Conservation (phyloP, 805 yeast species). For the Lachancea meyersii region DNA sequence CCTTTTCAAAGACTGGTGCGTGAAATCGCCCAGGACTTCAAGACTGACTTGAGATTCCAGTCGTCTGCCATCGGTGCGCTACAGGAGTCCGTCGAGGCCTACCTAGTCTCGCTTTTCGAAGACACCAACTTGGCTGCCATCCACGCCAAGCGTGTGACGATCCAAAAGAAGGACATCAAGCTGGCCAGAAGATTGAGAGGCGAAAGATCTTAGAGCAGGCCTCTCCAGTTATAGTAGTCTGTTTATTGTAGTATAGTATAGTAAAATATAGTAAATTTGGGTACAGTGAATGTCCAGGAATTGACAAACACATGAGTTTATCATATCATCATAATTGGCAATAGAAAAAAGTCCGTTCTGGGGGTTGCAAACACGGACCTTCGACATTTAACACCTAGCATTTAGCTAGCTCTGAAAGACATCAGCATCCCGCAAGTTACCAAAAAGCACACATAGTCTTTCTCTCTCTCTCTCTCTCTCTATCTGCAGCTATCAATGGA, state of each 20-base stretch:
- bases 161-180: conserved; percentile 96
- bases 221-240: neutral
- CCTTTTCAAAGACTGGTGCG: conserved; percentile 97
- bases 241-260: neutral
- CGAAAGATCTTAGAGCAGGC: conserved; percentile 62
- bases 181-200: conserved; percentile 98
- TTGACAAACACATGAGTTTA: too few relatives aligned
- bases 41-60: conserved; percentile 91
- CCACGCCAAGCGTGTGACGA: conserved; percentile 98
- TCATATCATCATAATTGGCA: too few relatives aligned
- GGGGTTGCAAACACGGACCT: too few relatives aligned
- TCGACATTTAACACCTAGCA: too few relatives aligned
- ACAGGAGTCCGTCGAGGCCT: conserved; percentile 98
- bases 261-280: neutral
- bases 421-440: too few relatives aligned
- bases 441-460: too few relatives aligned
- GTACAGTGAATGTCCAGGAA: too few relatives aligned
- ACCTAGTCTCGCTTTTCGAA: conserved; percentile 90
- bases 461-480: too few relatives aligned
- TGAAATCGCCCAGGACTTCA: conserved; percentile 92
- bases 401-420: too few relatives aligned
- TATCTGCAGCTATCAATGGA: too few relatives aligned
- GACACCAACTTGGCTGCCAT: conserved; percentile 98
- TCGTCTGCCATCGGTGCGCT: conserved; percentile 95
- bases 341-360: too few relatives aligned